These are phyloP conservation scores for Apiotrichum gamsii DNA, from an alignment of 1,284 basidiomycete species.

Conservation along the genomic window DNA sequence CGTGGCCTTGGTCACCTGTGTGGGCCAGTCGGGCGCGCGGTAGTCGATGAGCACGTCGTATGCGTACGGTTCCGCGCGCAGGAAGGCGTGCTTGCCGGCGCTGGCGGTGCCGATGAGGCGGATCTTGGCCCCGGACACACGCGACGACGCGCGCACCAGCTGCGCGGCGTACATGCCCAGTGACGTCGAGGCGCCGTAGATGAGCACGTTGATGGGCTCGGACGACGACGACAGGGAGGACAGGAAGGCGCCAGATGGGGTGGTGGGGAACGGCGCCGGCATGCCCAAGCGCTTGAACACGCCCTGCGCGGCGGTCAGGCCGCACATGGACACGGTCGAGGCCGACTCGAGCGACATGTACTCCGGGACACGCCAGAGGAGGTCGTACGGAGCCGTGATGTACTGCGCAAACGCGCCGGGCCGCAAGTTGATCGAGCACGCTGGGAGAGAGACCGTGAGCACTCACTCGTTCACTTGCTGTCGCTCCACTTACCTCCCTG, in stretches of 20 bases:
- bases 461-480: neutral
- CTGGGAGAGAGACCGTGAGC: too few relatives aligned
- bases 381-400: slow-evolving; percentile 1
- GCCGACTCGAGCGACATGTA: neutral
- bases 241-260: neutral
- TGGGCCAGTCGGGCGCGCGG: slow-evolving; percentile 4
- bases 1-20: neutral
- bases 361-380: slow-evolving; percentile 3
- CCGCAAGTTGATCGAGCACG: slow-evolving; percentile 4
- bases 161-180: slow-evolving; percentile 12
- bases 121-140: neutral
- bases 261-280: neutral
- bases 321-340: slow-evolving; percentile 10
- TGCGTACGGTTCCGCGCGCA: neutral
- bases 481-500: slow-evolving; percentile 5
- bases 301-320: slow-evolving; percentile 13
- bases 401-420: slow-evolving; percentile 12
- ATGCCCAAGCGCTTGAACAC: slow-evolving; percentile 6
- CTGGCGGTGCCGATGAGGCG: slow-evolving; percentile 2
- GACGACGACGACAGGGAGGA: neutral
- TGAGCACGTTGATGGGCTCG: neutral
- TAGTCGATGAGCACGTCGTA: slow-evolving; percentile 10
- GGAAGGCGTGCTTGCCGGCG: neutral
- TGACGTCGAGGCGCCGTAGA: slow-evolving; percentile 10
- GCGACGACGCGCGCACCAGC: neutral